Conservation (phyloP, 495 filamentous ascomycete species). For the Tuber brumale region DNA sequence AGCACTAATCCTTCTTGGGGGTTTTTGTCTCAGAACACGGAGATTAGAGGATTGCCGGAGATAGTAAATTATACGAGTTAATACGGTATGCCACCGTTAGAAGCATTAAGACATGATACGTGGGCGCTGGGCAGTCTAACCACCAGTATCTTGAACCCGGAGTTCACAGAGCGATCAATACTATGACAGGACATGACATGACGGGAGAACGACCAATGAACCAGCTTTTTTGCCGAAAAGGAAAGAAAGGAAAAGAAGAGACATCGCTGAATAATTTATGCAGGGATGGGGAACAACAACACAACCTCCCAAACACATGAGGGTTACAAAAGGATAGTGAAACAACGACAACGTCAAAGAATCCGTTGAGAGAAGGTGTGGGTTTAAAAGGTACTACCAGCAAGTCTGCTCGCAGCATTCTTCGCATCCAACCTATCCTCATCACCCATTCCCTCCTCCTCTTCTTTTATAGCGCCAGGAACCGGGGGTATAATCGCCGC, state of each 20-base stretch:
- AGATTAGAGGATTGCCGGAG: too few species aligned
- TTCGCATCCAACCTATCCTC: slow-evolving; percentile 89
- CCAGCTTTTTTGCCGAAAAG: background rate
- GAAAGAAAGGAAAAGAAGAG: background rate
- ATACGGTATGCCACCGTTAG: background rate
- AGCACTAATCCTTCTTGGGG: too few species aligned
- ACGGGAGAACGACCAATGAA: background rate
- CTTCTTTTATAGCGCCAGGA: slow-evolving; percentile 45
- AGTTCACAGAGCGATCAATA: background rate
- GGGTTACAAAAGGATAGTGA: background rate
- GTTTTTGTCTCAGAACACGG: background rate
- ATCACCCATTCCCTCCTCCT: slow-evolving; percentile 71
- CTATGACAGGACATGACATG: background rate
- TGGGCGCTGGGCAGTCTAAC: background rate
- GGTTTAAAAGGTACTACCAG: slow-evolving; percentile 80
- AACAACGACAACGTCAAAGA: background rate
- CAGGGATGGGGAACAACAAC: background rate
- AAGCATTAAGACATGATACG: background rate
- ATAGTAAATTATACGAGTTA: background rate
- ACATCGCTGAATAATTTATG: background rate
- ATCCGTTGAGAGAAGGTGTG: background rate
- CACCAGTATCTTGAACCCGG: background rate
- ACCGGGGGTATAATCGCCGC: slow-evolving; percentile 17
- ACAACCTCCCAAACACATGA: background rate
- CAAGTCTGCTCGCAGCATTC: slow-evolving; percentile 89